Percentiles rank a stretch among this genome's conserved stretches.
These are phyloP conservation scores for Acrocalymma vagum DNA, from an alignment of 2,329 filamentous ascomycete species.

Conservation along the genomic window DNA sequence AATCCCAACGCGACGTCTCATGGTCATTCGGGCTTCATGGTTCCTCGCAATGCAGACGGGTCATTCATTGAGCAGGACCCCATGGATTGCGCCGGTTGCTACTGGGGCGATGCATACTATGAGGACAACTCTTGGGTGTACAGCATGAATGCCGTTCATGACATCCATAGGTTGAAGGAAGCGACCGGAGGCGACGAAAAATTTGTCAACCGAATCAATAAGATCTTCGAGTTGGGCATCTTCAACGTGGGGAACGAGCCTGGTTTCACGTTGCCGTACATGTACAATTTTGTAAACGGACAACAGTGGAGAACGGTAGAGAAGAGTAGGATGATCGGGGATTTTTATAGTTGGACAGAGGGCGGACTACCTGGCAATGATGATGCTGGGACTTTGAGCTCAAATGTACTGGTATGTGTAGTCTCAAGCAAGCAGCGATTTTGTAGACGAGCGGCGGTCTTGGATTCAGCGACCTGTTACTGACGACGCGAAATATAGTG, in stretches of 20 bases:
- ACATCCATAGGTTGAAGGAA: slow-evolving; percentile 64
- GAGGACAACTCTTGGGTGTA: slow-evolving; percentile 72
- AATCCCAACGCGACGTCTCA: slow-evolving; percentile 65
- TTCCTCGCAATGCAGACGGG: slow-evolving; percentile 63
- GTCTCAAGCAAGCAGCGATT: background rate
- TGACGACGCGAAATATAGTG: slow-evolving; percentile 25
- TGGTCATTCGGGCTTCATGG: slow-evolving; percentile 72
- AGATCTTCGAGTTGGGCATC: slow-evolving; percentile 64
- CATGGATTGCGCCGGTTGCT: slow-evolving; percentile 68
- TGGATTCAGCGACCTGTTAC: background rate
- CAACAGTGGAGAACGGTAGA: slow-evolving; percentile 69
- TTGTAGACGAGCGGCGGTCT: too few relatives aligned
- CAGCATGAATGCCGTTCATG: slow-evolving; percentile 74
- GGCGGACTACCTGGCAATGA: slow-evolving; percentile 73
- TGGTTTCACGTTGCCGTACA: slow-evolving; percentile 71
- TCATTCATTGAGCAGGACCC: slow-evolving; percentile 61
- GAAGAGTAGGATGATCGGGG: slow-evolving; percentile 66
- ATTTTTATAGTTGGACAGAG: slow-evolving; percentile 62
- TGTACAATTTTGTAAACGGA: slow-evolving; percentile 71
- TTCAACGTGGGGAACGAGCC: slow-evolving; percentile 76
- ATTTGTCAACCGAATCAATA: slow-evolving; percentile 68
- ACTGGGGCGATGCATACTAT: slow-evolving; percentile 71
- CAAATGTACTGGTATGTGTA: slow-evolving; percentile 60
- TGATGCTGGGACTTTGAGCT: slow-evolving; percentile 78
- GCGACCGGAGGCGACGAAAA: slow-evolving; percentile 63